phyloP scores from a whole-genome alignment of 805 yeast species.

The Starmerella apis region DNA sequence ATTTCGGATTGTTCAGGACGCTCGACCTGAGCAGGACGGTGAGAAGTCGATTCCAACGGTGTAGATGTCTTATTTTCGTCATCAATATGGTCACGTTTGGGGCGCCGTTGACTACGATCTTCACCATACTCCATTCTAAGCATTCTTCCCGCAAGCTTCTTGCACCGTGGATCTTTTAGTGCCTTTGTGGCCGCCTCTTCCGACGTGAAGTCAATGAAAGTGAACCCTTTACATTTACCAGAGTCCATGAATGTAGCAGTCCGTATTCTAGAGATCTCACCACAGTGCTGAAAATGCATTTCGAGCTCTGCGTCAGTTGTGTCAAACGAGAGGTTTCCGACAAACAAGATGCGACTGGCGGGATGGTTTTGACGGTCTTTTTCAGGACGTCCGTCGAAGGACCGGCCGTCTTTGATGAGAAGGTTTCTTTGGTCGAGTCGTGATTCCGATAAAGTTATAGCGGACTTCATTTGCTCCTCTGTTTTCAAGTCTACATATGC shows the following conservation, averaged over 20 bases:
- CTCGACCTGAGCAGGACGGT: not conserved
- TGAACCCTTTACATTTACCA: slow-evolving; percentile 95
- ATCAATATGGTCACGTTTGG: slow-evolving; percentile 33
- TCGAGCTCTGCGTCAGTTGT: slow-evolving; percentile 70
- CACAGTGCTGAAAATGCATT: slow-evolving; percentile 83
- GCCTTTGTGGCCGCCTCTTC: slow-evolving; percentile 78
- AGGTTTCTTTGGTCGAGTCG: slow-evolving; percentile 74
- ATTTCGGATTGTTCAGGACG: not conserved
- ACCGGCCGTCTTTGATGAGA: slow-evolving; percentile 67
- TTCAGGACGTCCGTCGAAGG: slow-evolving; percentile 80
- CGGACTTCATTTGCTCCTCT: slow-evolving; percentile 49
- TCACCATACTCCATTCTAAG: slow-evolving; percentile 88
- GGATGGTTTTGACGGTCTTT: slow-evolving; percentile 54
- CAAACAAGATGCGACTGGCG: slow-evolving; percentile 79
- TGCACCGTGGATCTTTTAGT: slow-evolving; percentile 56
- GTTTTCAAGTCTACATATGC: slow-evolving; percentile 77
- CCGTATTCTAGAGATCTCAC: slow-evolving; percentile 70
- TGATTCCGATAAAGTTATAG: slow-evolving; percentile 58
- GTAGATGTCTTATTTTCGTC: not conserved
- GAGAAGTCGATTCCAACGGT: not conserved
- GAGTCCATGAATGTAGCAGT: slow-evolving; percentile 98
- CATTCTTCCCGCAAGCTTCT: slow-evolving; percentile 58
- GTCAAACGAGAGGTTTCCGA: slow-evolving; percentile 88
- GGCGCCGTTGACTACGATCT: slow-evolving; percentile 68
- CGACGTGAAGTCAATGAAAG: slow-evolving; percentile 76